Base-by-base conservation (phyloP, 2,329 filamentous ascomycete genomes). In the Dactylonectria estremocensis region DNA sequence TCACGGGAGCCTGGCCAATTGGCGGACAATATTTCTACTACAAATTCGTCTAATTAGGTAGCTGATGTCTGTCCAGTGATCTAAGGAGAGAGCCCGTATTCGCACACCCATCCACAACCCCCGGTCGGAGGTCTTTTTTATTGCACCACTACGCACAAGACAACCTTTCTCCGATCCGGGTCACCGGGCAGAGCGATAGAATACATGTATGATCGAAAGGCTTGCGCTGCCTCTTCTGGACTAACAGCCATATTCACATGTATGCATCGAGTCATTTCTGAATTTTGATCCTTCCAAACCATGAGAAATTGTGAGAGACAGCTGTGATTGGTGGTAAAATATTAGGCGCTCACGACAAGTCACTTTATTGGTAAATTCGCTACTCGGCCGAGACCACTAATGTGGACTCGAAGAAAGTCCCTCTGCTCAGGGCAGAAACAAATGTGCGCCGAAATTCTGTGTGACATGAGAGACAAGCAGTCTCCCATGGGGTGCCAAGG, bases 381-480 rank as follows among this genome's bases (percentile, higher is more conserved):
- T 35, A 35, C 50, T 35, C 50, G n/a, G 31, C n/a, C 50, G 50
- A 53, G 31, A 14, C 33, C 50, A 9, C 50, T 53, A 53, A 53
- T 53, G 50, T 11, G 35, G n/a, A 11, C n/a, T 18, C 33, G 11
- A 31, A 28, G 50, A 22, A n/a, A 53, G 31, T 53, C 28, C 28
- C 16, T 33, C 35, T 31, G 50, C 35, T 18, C 14, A 52, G 49
- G 49, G 16, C 31, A 52, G 28, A 53, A 35, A 53, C 50, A n/a
- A 53, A 14, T 43, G 24, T 53, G 43, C 20, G 35, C 40, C 18
- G 48, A 46, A 35, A 48, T n/a, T 22, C 37, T 54, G 49, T 64
- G 62, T 55, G 55, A 59, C 55, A 60, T 55, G 49, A 64, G 49
- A 46, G 62, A 59, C 55, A 60, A 54, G 33, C n/a, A 13, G 28